Evolutionary conservation across 192 early-diverging fungal genomes (phyloP).

Genomic region (Coemansia reversa): DNA sequence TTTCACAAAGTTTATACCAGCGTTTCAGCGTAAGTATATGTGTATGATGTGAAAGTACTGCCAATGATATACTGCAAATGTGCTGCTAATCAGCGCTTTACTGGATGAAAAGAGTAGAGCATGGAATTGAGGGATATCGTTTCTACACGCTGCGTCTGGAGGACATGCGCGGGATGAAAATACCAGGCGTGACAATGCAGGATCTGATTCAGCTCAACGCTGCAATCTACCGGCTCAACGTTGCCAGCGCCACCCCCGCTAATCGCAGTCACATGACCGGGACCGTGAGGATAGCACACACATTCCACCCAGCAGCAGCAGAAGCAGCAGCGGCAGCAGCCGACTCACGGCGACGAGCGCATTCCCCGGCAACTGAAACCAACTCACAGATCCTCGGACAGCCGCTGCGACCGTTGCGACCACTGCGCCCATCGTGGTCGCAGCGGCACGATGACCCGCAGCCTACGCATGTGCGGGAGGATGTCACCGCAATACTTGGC

Average conservation of each 20-base stretch:
- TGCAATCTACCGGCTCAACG: slow-evolving; percentile 47
- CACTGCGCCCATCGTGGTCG: slow-evolving; percentile 49
- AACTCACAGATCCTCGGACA: slow-evolving; percentile 39
- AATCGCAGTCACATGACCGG: slow-evolving; percentile 44
- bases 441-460: slow-evolving; percentile 44
- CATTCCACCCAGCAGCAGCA: slow-evolving; percentile 4
- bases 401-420: slow-evolving; percentile 42
- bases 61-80: too few relatives aligned
- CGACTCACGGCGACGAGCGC: not conserved
- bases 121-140: slow-evolving; percentile 44
- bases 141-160: slow-evolving; percentile 48
- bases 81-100: not conserved
- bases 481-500: not conserved
- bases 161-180: slow-evolving; percentile 40
- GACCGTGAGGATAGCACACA: slow-evolving; percentile 14
- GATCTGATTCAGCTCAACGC: slow-evolving; percentile 52
- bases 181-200: slow-evolving; percentile 44
- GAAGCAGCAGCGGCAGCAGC: not conserved
- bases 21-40: slow-evolving; percentile 44
- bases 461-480: slow-evolving; percentile 17
- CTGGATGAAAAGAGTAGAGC: slow-evolving; percentile 18
- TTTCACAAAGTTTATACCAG: slow-evolving; percentile 42
- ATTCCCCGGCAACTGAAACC: not conserved
- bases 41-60: too few relatives aligned
- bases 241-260: slow-evolving; percentile 29